Conservation (phyloP, 176 grass and related monocot genomes). For the Triticum monococcum region DNA sequence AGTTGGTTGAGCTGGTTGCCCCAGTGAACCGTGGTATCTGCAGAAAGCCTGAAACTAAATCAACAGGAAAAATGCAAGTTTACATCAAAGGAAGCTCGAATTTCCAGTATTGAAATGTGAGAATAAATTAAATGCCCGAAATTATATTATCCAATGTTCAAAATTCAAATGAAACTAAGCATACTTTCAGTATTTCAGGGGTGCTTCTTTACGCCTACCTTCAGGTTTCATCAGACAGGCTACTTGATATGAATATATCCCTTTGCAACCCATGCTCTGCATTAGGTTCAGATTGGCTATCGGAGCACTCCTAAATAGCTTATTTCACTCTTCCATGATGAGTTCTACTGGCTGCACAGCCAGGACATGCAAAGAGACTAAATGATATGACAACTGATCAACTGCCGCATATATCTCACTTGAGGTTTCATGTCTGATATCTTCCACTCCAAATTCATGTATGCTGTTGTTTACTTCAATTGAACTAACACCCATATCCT, state of each 20-base stretch:
- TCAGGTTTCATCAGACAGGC: background rate
- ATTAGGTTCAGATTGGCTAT: background rate
- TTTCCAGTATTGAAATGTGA: conserved; percentile 3
- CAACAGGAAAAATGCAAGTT: background rate
- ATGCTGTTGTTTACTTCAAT: conserved; percentile 31
- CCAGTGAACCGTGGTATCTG: conserved; percentile 25
- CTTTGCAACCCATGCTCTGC: background rate
- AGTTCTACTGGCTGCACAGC: conserved; percentile 8
- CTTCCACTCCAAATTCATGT: conserved; percentile 47
- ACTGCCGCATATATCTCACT: conserved; percentile 10
- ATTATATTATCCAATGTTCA: background rate
- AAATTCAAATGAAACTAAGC: background rate
- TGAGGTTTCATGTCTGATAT: conserved; percentile 45
- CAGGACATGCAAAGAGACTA: conserved; percentile 23
- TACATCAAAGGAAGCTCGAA: background rate
- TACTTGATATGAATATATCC: background rate
- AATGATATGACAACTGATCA: conserved; percentile 29
- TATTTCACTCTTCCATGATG: conserved; percentile 10
- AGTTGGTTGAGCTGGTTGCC: background rate
- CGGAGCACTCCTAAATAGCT: background rate
- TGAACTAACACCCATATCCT: conserved; percentile 43
- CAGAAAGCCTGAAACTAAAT: conserved; percentile 7
- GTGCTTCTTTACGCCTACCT: background rate
- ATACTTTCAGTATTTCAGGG: background rate
- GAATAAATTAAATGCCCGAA: background rate